Percentiles rank a stretch among this genome's conserved stretches.
Conservation (phyloP, 2,329 filamentous ascomycete genomes). For the Pseudocercospora macadamiae region DNA sequence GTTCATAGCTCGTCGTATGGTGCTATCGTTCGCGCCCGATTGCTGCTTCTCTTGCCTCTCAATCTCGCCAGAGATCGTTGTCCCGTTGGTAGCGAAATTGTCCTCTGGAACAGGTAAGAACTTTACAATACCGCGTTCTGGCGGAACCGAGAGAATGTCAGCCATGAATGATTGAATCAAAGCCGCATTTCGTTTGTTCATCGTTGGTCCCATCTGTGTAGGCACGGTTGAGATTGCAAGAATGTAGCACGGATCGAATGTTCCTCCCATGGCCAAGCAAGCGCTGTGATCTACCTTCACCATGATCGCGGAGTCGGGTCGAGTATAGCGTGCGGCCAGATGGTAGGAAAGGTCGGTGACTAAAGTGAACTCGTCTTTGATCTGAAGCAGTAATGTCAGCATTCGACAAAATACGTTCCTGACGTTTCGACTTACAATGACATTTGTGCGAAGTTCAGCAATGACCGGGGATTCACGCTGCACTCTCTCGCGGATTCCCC, state of each 20-base stretch:
- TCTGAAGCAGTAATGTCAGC: slow-evolving; percentile 48
- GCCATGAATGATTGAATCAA: slow-evolving; percentile 76
- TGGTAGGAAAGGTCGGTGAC: slow-evolving; percentile 73
- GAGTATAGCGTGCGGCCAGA: slow-evolving; percentile 74
- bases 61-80: slow-evolving; percentile 69
- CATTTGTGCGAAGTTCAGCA: slow-evolving; percentile 53
- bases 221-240: slow-evolving; percentile 73
- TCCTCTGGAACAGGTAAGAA: slow-evolving; percentile 73
- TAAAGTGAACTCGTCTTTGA: slow-evolving; percentile 74
- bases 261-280: slow-evolving; percentile 74
- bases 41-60: slow-evolving; percentile 58
- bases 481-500: slow-evolving; percentile 44
- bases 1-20: slow-evolving; percentile 46
- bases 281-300: slow-evolving; percentile 75
- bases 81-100: slow-evolving; percentile 70
- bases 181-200: slow-evolving; percentile 79
- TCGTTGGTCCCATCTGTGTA: slow-evolving; percentile 68
- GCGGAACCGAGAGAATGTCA: slow-evolving; percentile 67
- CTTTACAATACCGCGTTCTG: slow-evolving; percentile 70
- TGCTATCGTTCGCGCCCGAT: slow-evolving; percentile 43
- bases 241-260: slow-evolving; percentile 78
- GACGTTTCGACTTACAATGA: slow-evolving; percentile 48
- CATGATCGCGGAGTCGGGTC: slow-evolving; percentile 72
- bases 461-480: slow-evolving; percentile 51
- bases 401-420: not conserved